A percentile compares a stretch with the other conserved stretches of the same genome.
phyloP scores from a whole-genome alignment of 768 basidiomycete species.

The Serendipita sp. region DNA sequence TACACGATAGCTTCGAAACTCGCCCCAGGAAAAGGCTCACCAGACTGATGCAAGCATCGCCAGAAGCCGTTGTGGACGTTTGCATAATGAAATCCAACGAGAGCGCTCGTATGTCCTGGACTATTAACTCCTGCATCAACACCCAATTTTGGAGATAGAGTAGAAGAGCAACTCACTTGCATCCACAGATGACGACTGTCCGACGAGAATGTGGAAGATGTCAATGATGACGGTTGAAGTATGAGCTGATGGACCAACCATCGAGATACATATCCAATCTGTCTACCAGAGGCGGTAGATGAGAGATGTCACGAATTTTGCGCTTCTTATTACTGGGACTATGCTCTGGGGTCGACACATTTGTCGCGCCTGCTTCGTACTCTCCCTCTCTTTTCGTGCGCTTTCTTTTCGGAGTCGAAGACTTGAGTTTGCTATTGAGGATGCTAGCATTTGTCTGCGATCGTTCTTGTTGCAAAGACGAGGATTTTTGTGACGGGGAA shows the following conservation, averaged over 20 bases:
- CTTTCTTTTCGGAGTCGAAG: background rate
- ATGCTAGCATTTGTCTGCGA: no score
- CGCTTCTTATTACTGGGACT: background rate
- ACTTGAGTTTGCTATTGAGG: no score
- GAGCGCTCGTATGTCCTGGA: background rate
- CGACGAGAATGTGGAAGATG: background rate
- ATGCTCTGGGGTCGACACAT: background rate
- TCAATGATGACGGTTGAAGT: background rate
- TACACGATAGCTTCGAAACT: background rate
- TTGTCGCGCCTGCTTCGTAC: background rate
- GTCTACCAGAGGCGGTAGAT: background rate
- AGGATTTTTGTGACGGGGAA: no score
- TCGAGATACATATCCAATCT: background rate
- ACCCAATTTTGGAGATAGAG: no score
- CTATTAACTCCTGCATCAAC: no score
- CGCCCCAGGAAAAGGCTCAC: background rate
- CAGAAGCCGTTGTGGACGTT: slow-evolving; percentile 1
- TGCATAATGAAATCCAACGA: background rate
- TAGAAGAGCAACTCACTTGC: background rate
- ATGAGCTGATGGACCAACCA: background rate
- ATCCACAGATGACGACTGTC: background rate
- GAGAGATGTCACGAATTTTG: background rate
- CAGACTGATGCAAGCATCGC: background rate
- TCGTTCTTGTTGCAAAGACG: no score
- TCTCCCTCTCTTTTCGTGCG: background rate